Evolutionary conservation across 495 filamentous ascomycete species (phyloP).

Genomic region (Clavariopsis aquatica): DNA sequence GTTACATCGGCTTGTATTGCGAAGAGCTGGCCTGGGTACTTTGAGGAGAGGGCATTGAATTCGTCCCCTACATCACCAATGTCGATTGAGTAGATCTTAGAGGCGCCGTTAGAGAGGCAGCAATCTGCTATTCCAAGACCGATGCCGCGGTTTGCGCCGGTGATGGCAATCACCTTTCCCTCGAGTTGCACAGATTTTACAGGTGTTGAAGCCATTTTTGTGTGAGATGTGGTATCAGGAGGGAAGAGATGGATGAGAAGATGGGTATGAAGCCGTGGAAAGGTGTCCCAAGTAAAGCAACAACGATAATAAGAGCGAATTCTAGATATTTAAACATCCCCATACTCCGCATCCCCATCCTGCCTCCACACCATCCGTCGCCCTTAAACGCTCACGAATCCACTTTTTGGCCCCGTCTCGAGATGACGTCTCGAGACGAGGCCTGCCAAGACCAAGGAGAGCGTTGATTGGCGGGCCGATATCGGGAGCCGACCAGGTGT

Average conservation of each 20-base stretch:
- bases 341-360: background rate
- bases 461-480: background rate
- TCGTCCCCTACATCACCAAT: constrained; percentile 47
- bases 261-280: background rate
- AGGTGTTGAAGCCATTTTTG: constrained; percentile 14
- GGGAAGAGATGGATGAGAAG: background rate
- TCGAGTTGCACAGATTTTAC: constrained; percentile 26
- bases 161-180: constrained; percentile 38
- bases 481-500: background rate
- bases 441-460: background rate
- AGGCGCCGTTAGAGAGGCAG: constrained; percentile 44
- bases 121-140: constrained; percentile 24
- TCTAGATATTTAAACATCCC: background rate
- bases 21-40: constrained; percentile 44
- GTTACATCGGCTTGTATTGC: constrained; percentile 49
- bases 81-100: constrained; percentile 48
- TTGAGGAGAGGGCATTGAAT: constrained; percentile 43
- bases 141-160: constrained; percentile 20
- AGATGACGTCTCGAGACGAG: background rate
- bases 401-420: background rate
- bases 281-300: background rate
- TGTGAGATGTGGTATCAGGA: background rate
- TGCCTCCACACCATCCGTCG: background rate
- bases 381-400: background rate
- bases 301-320: background rate